Percentiles rank a stretch among this genome's conserved stretches.
Conservation (phyloP, 371 early-diverging fungal species). For the Lichtheimia hyalospora region DNA sequence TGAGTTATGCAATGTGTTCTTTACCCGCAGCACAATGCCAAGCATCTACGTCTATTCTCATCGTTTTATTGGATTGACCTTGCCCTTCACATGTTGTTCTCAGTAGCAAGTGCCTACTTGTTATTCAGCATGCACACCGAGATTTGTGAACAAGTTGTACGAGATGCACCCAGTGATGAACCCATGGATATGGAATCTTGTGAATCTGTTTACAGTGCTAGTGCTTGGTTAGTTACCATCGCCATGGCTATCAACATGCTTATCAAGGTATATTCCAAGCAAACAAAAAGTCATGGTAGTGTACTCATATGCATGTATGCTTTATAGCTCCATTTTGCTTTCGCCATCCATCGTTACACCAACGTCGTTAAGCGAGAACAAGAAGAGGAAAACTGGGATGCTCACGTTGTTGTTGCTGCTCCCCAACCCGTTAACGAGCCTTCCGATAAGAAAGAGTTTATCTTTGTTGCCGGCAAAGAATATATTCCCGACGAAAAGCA, state of each 20-base stretch:
- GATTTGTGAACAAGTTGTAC: conserved; percentile 36
- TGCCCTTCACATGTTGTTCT: conserved; percentile 39
- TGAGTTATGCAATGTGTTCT: background rate
- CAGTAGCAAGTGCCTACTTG: conserved; percentile 33
- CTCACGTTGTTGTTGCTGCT: conserved; percentile 19
- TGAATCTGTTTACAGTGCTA: conserved; percentile 27
- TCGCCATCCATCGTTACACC: conserved; percentile 41
- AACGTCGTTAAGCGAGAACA: conserved; percentile 21
- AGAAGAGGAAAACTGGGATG: conserved; percentile 3
- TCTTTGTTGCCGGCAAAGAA: conserved; percentile 48
- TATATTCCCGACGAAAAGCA: conserved; percentile 45
- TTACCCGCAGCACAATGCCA: conserved; percentile 35
- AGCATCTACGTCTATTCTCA: conserved; percentile 36
- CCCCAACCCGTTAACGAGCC: conserved; percentile 25
- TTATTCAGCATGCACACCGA: conserved; percentile 35
- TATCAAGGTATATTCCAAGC: conserved; percentile 25
- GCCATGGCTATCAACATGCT: conserved; percentile 41
- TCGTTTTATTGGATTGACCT: conserved; percentile 43
- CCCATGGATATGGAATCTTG: conserved; percentile 41
- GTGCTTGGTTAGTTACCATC: conserved; percentile 33
- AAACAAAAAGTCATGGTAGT: background rate
- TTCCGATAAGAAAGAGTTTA: conserved; percentile 15
- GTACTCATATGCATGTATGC: background rate
- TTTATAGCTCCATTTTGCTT: conserved; percentile 40
- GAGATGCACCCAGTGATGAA: conserved; percentile 18